Evolutionary conservation across 108 stramenopile species (phyloP).

Genomic region (Nitzschia palea): DNA sequence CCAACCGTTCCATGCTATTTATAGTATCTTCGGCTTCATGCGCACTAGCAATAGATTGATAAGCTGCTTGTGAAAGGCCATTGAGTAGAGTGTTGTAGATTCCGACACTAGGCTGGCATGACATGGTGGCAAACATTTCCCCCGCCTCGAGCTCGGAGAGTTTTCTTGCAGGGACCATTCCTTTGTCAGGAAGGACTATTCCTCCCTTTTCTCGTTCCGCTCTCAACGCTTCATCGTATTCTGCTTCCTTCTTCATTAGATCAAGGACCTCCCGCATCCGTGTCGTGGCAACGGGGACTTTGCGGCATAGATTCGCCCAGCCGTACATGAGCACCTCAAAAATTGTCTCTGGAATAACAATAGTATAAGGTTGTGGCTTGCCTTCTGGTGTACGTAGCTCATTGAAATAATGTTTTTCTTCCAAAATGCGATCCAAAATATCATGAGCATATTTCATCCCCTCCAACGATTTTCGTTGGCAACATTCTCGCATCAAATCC

Average conservation of each 20-base stretch:
- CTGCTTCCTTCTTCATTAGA: conserved; percentile 37
- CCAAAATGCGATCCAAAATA: conserved; percentile 43
- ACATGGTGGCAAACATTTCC: conserved; percentile 6
- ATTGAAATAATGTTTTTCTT: conserved; percentile 42
- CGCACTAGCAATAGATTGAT: conserved; percentile 23
- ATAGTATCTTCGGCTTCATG: conserved; percentile 40
- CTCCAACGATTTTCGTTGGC: conserved; percentile 36
- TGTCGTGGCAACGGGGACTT: conserved; percentile 21
- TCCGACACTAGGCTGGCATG: conserved; percentile 47
- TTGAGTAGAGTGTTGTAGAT: conserved; percentile 51
- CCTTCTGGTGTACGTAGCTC: conserved; percentile 1
- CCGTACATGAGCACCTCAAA: conserved; percentile 49
- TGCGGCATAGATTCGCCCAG: conserved; percentile 35
- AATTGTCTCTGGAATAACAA: conserved; percentile 33
- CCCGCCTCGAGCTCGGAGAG: conserved; percentile 7
- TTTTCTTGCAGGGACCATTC: not conserved
- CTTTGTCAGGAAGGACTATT: not conserved
- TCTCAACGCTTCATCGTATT: conserved; percentile 29
- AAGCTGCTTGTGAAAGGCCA: conserved; percentile 35
- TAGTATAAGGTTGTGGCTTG: not conserved
- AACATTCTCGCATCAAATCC: conserved; percentile 39
- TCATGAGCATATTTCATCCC: conserved; percentile 49
- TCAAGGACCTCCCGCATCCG: conserved; percentile 46
- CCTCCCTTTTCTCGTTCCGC: not conserved
- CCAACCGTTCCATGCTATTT: conserved; percentile 23